A percentile compares a stretch with the other conserved stretches of the same genome.
Conservation (phyloP, 2,329 filamentous ascomycete species). For the Pseudopyricularia javanii region DNA sequence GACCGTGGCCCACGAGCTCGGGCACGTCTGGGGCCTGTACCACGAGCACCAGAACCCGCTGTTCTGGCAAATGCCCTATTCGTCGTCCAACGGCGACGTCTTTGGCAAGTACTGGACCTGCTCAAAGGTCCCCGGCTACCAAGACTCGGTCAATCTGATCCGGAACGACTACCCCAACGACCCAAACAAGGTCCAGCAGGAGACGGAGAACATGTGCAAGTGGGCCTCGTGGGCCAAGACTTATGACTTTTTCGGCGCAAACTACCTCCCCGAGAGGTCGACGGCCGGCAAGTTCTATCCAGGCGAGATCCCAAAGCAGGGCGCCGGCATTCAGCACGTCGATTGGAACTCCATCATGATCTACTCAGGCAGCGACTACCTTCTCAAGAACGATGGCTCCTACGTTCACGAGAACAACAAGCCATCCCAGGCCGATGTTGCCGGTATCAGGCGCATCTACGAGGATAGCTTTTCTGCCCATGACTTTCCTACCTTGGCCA, state of each 20-base stretch:
- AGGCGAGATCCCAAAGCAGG: not conserved
- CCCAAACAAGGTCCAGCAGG: not conserved
- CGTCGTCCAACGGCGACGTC: not conserved
- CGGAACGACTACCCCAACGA: not conserved
- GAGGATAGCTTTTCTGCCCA: not conserved
- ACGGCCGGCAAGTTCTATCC: not conserved
- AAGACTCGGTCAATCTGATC: not conserved
- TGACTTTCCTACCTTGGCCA: not conserved
- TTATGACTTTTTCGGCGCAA: not conserved
- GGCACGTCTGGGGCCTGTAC: constrained; percentile 14
- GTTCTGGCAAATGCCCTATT: constrained; percentile 8
- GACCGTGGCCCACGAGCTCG: constrained; percentile 13
- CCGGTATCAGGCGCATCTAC: not conserved
- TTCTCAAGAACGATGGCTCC: not conserved
- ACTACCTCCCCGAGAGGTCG: not conserved
- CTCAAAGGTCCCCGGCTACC: not conserved
- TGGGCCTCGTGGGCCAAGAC: not conserved
- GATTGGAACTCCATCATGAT: not conserved
- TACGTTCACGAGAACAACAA: not conserved
- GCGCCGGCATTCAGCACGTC: not conserved
- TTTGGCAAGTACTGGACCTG: not conserved
- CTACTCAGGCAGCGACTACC: not conserved
- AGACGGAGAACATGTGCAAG: not conserved
- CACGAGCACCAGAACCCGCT: constrained; percentile 16
- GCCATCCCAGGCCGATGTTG: not conserved